Base-by-base conservation (phyloP, 805 yeast genomes). In the Danielia oregonensis region DNA sequence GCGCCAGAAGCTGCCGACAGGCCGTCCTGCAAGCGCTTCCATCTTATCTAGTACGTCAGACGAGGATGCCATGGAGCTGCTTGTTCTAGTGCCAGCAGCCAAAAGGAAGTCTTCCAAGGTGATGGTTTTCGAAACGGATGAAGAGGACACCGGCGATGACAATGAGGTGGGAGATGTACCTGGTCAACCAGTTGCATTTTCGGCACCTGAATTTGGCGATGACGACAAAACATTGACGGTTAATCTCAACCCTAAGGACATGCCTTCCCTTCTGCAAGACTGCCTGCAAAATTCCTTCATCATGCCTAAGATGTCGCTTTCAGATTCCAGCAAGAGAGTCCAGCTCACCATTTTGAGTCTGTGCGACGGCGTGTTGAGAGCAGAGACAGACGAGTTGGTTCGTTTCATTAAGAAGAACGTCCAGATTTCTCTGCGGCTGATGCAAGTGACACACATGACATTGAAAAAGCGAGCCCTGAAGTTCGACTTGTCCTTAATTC, bases 121-220 rank as follows among this genome's bases (percentile, higher is more conserved):
- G 5, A 57, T 63, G 64, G 63, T 64, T 5, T 64, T 65, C 40
- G 71, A 66, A 32, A 63, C 70, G 0, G 70, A 65, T 28, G 70
- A 64, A 37, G 70, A 65, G 36, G 66, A 58, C 16, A 49, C 27
- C 14, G 49, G 39, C 5, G 56, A 51, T 8, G 47, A 46, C 18
- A 40, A 30, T 5, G 26, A 19, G 5, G 24, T 13, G 2, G 26
- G 5, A 5, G 4, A 14, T 11, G 4, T 18, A 6, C 32, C 32
- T 9, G 17, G 13, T 17, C 5, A 6, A 12, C n/a, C 23, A n/a
- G 25, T 4, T n/a, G 22, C 17, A 10, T 12, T 4, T 15, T 24
- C 28, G 21, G 17, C 21, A 11, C 26, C 27, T 2, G 26, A 32
- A 8, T 22, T 19, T 12, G 30, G 26, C 10, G 34, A 29, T 12